A percentile compares a stretch with the other conserved stretches of the same genome.
Conservation (phyloP, 148 eudicot genomes). For the Cornus controversa region DNA sequence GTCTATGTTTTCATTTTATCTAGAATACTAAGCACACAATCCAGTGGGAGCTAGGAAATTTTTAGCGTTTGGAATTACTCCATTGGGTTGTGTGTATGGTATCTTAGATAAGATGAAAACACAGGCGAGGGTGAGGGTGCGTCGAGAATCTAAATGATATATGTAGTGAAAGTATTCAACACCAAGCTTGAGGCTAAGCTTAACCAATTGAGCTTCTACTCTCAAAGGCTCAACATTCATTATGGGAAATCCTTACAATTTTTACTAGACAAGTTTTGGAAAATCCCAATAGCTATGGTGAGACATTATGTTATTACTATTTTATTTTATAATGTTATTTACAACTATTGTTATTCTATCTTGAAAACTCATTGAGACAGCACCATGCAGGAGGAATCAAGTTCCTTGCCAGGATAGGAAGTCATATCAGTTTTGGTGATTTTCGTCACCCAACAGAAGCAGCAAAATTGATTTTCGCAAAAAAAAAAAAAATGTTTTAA, state of each 20-base stretch:
- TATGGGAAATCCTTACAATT: not conserved
- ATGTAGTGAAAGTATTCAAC: constrained; percentile 16
- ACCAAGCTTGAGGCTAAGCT: constrained; percentile 7
- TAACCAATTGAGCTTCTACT: not conserved
- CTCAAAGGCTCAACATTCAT: constrained; percentile 10
- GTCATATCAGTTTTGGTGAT: constrained; percentile 16
- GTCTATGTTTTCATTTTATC: constrained; percentile 7
- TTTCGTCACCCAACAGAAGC: constrained; percentile 16
- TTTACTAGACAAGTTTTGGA: constrained; percentile 11
- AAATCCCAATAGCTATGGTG: constrained; percentile 15
- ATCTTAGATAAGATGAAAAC: constrained; percentile 5
- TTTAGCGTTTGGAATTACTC: constrained; percentile 15
- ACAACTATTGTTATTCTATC: not conserved
- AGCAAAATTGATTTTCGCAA: not conserved
- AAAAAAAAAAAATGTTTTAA: constrained; percentile 6
- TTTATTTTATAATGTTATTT: not conserved
- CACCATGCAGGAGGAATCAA: constrained; percentile 10
- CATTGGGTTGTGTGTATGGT: constrained; percentile 16
- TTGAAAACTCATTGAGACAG: too few relatives aligned
- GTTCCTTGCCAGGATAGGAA: constrained; percentile 14
- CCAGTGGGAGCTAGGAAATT: constrained; percentile 19
- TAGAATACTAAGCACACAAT: constrained; percentile 5
- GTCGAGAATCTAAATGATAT: constrained; percentile 12
- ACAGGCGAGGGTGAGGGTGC: not conserved
- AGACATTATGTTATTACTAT: not conserved